These are phyloP conservation scores for Boletellus emodensis DNA, from an alignment of 768 basidiomycete species.

Conservation along the genomic window DNA sequence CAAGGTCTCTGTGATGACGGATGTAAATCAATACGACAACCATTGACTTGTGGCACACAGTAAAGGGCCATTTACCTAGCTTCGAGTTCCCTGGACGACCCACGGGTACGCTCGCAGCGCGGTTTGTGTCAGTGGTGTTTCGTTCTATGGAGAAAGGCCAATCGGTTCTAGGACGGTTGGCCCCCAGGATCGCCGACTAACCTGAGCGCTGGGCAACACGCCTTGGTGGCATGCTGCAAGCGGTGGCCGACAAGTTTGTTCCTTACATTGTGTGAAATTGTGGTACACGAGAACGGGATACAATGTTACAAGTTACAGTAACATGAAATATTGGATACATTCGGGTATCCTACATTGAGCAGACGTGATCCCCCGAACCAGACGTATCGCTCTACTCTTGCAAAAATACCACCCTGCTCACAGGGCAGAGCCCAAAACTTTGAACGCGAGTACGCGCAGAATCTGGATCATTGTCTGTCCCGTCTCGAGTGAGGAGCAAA, in stretches of 20 bases:
- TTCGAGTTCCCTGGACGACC: slow-evolving; percentile 7
- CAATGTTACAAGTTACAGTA: no score
- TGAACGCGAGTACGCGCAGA: slow-evolving; percentile 73
- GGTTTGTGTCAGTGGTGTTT: neutral
- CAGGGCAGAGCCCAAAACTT: slow-evolving; percentile 70
- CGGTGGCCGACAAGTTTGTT: neutral
- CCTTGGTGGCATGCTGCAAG: slow-evolving; percentile 9
- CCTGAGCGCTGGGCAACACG: slow-evolving; percentile 11
- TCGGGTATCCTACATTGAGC: slow-evolving; percentile 9
- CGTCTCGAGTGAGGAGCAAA: neutral
- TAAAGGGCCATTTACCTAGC: slow-evolving; percentile 11
- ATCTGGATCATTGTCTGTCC: slow-evolving; percentile 45
- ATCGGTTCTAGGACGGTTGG: slow-evolving; percentile 5
- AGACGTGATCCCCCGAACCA: no score
- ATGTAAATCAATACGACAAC: neutral
- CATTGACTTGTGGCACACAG: neutral
- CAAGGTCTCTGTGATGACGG: neutral
- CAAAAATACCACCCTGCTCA: slow-evolving; percentile 2
- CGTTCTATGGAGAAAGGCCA: slow-evolving; percentile 10
- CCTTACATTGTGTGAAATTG: slow-evolving; percentile 4
- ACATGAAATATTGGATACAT: neutral
- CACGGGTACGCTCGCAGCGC: slow-evolving; percentile 17
- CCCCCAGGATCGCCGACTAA: slow-evolving; percentile 8
- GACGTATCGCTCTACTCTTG: no score
- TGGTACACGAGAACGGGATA: neutral